Evolutionary conservation across 768 basidiomycete genomes (phyloP), one percentile per base, ranked within the genome.

Genomic region (Boletus rex-veris): DNA sequence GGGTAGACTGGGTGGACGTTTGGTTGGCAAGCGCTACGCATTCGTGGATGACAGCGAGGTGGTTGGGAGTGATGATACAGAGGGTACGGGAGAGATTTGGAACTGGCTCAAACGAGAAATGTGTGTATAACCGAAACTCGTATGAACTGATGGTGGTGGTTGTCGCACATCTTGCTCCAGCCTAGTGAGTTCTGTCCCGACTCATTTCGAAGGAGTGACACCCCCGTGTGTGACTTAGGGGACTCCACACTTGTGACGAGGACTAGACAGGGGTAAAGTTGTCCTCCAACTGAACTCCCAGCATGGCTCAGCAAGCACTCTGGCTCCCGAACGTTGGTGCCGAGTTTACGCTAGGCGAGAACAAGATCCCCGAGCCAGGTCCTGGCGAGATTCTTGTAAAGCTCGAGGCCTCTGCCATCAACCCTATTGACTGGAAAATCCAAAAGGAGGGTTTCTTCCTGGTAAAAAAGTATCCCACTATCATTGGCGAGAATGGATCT

Each of bases 381-480:
- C 66, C 72, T 4, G 74, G 73, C 28, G 75, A 80, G 48, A 48
- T 79, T 28, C 69, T 80, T 30, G 68, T 79, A 58, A 74, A 73
- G 54, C 57, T 79, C 42, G 56, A 70, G 41, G 68, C 78, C 1
- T 68, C 72, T 0, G 71, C 73, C 3, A 56, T 81, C n/a, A 78
- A 80, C 53, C 80, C 80, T 1, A 62, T 74, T 2, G 79, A 83
- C 55, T 48, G 52, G 52, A 43, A 15, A 5, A 38, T 58, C 26
- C 58, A 52, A 39, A 57, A 48, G 31, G 12, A 11, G 15, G 53
- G 52, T 3, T 54, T 56, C 18, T 45, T 48, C 43, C 1, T 56
- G 10, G 41, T 77, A n/a, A 54, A 72, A n/a, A 48, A 64, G 9
- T 80, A 61, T 54, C 77, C 77, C 0, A 58, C 61, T 24, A 57